These are phyloP conservation scores for Fusarium hainanense DNA, from an alignment of 2,329 filamentous ascomycete species.

Conservation along the genomic window DNA sequence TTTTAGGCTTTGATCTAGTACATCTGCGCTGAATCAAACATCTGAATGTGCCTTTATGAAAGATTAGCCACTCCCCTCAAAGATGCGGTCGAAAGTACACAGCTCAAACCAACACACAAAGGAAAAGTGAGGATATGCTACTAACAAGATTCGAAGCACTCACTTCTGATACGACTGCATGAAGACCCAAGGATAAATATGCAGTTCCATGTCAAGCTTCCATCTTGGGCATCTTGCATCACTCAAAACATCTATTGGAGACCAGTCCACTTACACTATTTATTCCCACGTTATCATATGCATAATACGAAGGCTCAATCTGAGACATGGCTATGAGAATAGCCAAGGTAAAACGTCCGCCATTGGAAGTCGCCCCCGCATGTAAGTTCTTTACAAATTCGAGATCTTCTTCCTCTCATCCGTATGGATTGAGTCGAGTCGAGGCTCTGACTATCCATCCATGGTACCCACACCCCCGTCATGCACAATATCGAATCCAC, in stretches of 20 bases:
- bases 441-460: conserved; percentile 14
- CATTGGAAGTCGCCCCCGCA: conserved; percentile 1
- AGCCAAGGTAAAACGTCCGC: conserved; percentile 10
- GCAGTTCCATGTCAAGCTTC: background rate
- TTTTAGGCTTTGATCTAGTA: background rate
- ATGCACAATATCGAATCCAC: conserved; percentile 36
- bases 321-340: conserved; percentile 11
- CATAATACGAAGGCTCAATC: conserved; percentile 1
- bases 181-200: background rate
- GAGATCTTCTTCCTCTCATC: conserved; percentile 10
- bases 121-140: background rate
- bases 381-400: conserved; percentile 4
- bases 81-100: background rate
- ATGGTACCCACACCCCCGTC: conserved; percentile 30
- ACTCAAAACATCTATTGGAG: background rate
- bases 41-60: background rate
- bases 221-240: conserved; percentile 11
- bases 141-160: background rate
- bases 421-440: conserved; percentile 10
- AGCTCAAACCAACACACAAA: background rate
- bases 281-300: conserved; percentile 11
- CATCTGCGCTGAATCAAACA: background rate
- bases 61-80: background rate
- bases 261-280: conserved; percentile 20
- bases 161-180: background rate